Conservation (phyloP, 2,329 filamentous ascomycete genomes). For the Cercospora zeina region DNA sequence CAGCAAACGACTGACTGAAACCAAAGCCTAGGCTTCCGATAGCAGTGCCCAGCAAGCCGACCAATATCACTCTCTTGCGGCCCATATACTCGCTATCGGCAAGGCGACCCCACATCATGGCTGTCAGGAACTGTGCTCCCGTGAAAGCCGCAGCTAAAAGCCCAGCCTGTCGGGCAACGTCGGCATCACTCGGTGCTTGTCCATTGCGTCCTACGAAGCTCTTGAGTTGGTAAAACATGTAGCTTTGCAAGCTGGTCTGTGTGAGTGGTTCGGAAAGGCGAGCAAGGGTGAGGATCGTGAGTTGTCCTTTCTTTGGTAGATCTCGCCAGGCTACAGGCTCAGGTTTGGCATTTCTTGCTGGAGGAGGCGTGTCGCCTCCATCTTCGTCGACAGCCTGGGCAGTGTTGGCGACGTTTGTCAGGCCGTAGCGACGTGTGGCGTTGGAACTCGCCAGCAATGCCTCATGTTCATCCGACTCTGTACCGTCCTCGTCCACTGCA, state of each 20-base stretch:
- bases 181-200: slow-evolving; percentile 56
- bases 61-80: slow-evolving; percentile 73
- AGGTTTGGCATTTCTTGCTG: slow-evolving; percentile 38
- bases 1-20: slow-evolving; percentile 62
- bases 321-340: slow-evolving; percentile 66
- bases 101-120: slow-evolving; percentile 76
- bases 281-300: slow-evolving; percentile 74
- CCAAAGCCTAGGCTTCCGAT: slow-evolving; percentile 68
- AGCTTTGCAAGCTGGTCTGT: slow-evolving; percentile 73
- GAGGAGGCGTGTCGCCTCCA: slow-evolving; percentile 28
- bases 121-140: slow-evolving; percentile 77
- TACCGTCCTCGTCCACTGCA: slow-evolving; percentile 13
- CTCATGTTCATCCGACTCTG: slow-evolving; percentile 14
- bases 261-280: slow-evolving; percentile 80
- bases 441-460: neutral
- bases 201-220: slow-evolving; percentile 57
- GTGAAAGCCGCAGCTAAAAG: slow-evolving; percentile 78
- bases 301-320: slow-evolving; percentile 73
- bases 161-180: slow-evolving; percentile 75
- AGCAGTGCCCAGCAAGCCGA: slow-evolving; percentile 71
- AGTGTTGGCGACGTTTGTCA: slow-evolving; percentile 13
- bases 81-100: slow-evolving; percentile 63
- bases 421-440: neutral
- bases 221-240: slow-evolving; percentile 86
- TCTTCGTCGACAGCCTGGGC: slow-evolving; percentile 17